Conservation (phyloP, 73 alveolate genomes). For the Paramecium octaurelia region DNA sequence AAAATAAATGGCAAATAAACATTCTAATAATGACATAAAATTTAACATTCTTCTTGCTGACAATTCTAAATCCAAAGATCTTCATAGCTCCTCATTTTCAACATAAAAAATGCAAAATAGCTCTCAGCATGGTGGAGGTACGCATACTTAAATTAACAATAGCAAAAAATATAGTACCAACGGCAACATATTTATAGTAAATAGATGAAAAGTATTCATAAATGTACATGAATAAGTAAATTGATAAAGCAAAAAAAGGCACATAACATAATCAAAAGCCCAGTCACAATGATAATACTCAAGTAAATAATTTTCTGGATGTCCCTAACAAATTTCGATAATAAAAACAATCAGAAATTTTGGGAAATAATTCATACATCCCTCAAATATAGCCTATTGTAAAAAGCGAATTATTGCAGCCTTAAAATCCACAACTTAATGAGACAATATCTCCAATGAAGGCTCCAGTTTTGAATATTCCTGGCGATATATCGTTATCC, state of each 20-base stretch:
- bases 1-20: constrained; percentile 13
- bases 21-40: constrained; percentile 27
- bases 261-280: not conserved
- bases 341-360: not conserved
- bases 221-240: not conserved
- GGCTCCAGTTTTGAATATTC: constrained; percentile 14
- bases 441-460: not conserved
- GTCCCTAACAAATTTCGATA: not conserved
- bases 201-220: not conserved
- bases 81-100: not conserved
- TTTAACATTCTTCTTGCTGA: not conserved
- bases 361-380: not conserved
- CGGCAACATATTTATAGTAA: not conserved
- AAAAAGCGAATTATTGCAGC: not conserved
- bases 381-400: not conserved
- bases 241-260: not conserved
- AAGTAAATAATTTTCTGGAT: not conserved
- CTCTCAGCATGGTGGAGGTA: constrained; percentile 13
- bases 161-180: constrained; percentile 1
- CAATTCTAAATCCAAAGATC: not conserved
- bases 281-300: not conserved
- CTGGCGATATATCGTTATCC: not conserved
- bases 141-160: not conserved
- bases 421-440: not conserved
- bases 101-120: not conserved